phyloP scores from a whole-genome alignment of 31 red algal species.

The Asparagopsis taxiformis region DNA sequence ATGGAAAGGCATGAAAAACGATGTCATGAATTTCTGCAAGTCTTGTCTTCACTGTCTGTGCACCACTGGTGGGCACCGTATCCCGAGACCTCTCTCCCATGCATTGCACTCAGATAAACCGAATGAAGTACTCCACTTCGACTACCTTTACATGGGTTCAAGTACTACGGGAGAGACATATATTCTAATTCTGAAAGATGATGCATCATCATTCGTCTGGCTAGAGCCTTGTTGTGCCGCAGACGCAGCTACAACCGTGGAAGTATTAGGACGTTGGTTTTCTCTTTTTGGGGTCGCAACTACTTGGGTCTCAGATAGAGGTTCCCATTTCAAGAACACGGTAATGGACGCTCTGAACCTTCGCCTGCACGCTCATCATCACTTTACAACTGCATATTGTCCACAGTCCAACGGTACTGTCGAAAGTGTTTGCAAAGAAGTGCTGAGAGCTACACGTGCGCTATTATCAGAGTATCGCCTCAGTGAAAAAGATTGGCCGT shows the following conservation, averaged over 20 bases:
- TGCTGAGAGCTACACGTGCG: background rate
- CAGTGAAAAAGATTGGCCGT: background rate
- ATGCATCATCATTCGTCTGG: slow-evolving; percentile 13
- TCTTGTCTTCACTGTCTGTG: slow-evolving; percentile 4
- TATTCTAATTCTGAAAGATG: slow-evolving; percentile 33
- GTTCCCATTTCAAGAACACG: slow-evolving; percentile 19
- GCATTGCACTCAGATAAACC: slow-evolving; percentile 17
- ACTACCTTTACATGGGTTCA: slow-evolving; percentile 22
- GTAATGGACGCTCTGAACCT: background rate
- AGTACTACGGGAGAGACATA: slow-evolving; percentile 1
- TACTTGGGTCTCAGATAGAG: slow-evolving; percentile 4
- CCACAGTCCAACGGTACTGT: slow-evolving; percentile 6
- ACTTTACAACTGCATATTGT: slow-evolving; percentile 1
- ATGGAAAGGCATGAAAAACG: slow-evolving; percentile 10
- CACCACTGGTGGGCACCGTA: slow-evolving; percentile 2
- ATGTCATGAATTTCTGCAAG: background rate
- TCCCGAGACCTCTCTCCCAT: slow-evolving; percentile 10
- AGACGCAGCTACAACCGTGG: background rate
- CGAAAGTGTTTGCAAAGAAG: background rate
- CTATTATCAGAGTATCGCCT: slow-evolving; percentile 6
- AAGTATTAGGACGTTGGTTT: background rate
- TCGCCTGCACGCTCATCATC: background rate
- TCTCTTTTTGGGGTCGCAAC: background rate
- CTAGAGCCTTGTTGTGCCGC: background rate
- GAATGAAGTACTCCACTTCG: slow-evolving; percentile 36